Evolutionary conservation across 306 rosid genomes (phyloP).

Genomic region (Rubus parviflorus): DNA sequence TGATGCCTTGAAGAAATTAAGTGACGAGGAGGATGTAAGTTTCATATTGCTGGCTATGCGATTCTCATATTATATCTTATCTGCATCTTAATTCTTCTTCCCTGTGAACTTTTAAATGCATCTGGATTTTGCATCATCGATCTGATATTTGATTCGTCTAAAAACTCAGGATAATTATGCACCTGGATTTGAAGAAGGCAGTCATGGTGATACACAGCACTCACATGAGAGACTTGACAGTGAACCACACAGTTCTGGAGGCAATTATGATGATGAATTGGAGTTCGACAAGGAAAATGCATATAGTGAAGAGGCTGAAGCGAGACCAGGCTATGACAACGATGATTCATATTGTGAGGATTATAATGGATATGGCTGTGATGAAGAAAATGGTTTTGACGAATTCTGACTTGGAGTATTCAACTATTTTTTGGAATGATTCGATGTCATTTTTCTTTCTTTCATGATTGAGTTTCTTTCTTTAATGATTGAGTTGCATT

Average conservation of each 20-base stretch:
- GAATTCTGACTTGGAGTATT: not conserved
- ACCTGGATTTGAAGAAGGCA: not conserved
- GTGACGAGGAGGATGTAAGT: conserved; percentile 12
- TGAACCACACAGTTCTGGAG: conserved; percentile 10
- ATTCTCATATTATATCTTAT: not conserved
- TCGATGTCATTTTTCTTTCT: not conserved
- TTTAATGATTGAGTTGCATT: not conserved
- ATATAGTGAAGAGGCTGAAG: conserved; percentile 12
- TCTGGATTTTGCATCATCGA: not conserved
- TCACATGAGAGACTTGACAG: not conserved
- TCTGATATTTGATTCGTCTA: not conserved
- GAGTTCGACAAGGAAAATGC: conserved; percentile 1
- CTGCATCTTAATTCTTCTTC: not conserved
- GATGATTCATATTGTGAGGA: not conserved
- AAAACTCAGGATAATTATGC: not conserved
- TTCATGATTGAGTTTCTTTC: not conserved
- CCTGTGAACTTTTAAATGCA: not conserved
- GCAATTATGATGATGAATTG: conserved; percentile 1
- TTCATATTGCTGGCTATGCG: not conserved
- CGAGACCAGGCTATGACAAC: conserved; percentile 1
- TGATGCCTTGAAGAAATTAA: conserved; percentile 9
- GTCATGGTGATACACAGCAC: not conserved
- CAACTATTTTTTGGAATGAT: not conserved
- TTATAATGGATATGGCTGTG: not conserved
- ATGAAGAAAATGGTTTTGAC: not conserved